Base-by-base conservation (phyloP, 2,329 filamentous ascomycete genomes). In the Keithomyces neogunnii region DNA sequence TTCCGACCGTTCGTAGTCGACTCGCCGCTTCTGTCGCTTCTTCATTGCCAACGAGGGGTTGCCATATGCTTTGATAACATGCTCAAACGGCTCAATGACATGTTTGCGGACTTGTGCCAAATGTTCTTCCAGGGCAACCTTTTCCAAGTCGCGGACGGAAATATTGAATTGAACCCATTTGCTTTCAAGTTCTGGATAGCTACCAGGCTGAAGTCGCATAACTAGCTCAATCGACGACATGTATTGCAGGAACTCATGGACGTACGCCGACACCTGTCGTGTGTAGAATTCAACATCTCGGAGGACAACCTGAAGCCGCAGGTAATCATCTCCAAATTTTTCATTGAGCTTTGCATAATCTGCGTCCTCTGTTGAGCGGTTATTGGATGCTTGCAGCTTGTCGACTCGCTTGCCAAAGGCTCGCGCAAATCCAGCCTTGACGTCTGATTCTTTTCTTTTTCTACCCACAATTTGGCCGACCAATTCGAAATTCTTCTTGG, bases 281-380 rank as follows among this genome's bases (percentile, higher is more conserved):
- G 89, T 85, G 66, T 97, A 97, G 60, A 85, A 89, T 62, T 96
- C 89, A n/a, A 96, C 86, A 65, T 97, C 93, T 53, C 91, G 84
- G 62, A 95, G 83, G 42, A 96, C 89, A 39, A 99, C 87, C 63
- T 97, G 92, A 31, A 97, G 73, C 54, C 92, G 86, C 55, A 96
- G 85, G 67, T 90, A 96, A 65, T 96, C 91, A 55, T 95, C 89
- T 33, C 88, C 86, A 62, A 96, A 97, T 61, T 84, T 89, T 63
- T 96, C 88, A 54, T 91, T 84, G 31, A 93, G 73, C 57, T 86
- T 84, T 52, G 85, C 79, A 66, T 95, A 99, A 13, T 84, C 84
- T 5, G 84, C 77, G 66, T 99, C 93, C 58, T 96, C 89, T 44
- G 86, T 80, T 49, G 83, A 69, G 43, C 76, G 73, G 59, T 71